Percentiles rank a stretch among this genome's conserved stretches.
phyloP scores from a whole-genome alignment of 208 protist species.

The Zelonia costaricensis region DNA sequence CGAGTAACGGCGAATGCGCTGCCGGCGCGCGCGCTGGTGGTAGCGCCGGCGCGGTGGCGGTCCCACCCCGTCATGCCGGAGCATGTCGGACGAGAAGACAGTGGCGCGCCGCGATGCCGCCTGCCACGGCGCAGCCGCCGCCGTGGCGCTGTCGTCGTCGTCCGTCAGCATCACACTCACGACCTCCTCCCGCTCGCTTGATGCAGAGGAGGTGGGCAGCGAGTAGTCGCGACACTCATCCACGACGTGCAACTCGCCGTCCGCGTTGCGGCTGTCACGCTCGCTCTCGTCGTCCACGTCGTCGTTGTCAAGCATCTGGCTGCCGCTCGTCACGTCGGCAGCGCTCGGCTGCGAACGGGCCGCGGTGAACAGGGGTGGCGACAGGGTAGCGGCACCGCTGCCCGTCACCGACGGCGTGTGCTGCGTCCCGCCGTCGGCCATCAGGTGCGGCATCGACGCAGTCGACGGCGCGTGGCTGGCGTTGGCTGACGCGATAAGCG shows the following conservation, averaged over 20 bases:
- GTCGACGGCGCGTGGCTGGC: no score
- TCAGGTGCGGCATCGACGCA: no score
- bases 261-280: background rate
- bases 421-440: no score
- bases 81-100: slow-evolving; percentile 11
- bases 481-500: no score
- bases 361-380: background rate
- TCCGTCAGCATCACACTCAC: slow-evolving; percentile 30
- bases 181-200: slow-evolving; percentile 32
- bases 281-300: slow-evolving; percentile 10
- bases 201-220: slow-evolving; percentile 24
- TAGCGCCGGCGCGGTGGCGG: slow-evolving; percentile 7
- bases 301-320: slow-evolving; percentile 25
- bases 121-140: background rate
- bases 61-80: slow-evolving; percentile 2
- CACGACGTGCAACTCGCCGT: slow-evolving; percentile 11
- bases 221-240: slow-evolving; percentile 35
- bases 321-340: background rate
- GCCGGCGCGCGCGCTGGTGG: slow-evolving; percentile 34
- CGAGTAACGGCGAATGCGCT: slow-evolving; percentile 63
- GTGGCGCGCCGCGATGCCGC: slow-evolving; percentile 4
- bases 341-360: background rate
- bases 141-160: slow-evolving; percentile 9
- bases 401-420: no score
- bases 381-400: background rate